Conservation (phyloP, 108 stramenopile genomes). For the Conticribra guillardii region DNA sequence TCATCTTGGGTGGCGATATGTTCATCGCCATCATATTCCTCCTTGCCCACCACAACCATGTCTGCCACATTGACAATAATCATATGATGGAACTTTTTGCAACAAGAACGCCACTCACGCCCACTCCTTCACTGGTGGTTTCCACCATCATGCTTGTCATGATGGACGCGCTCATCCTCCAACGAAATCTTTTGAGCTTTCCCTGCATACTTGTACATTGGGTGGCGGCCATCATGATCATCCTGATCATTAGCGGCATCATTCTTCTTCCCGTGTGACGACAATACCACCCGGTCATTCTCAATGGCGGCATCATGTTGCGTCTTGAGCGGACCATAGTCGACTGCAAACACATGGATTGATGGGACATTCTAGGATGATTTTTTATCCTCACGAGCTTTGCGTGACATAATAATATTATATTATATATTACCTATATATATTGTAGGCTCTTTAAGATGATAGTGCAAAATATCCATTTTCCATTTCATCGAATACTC, state of each 20-base stretch:
- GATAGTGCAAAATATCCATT: no score
- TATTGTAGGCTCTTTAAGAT: no score
- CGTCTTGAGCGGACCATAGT: slow-evolving; percentile 49
- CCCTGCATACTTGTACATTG: slow-evolving; percentile 44
- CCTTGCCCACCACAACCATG: slow-evolving; percentile 30
- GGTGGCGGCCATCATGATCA: slow-evolving; percentile 13
- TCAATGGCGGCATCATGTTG: slow-evolving; percentile 27
- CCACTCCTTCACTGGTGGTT: no score
- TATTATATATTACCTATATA: no score
- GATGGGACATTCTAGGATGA: slow-evolving; percentile 44
- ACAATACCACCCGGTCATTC: slow-evolving; percentile 26
- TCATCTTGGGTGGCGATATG: slow-evolving; percentile 5
- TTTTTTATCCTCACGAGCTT: slow-evolving; percentile 44
- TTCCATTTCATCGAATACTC: no score
- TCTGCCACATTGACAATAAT: slow-evolving; percentile 43
- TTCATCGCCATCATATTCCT: slow-evolving; percentile 16
- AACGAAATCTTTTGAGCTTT: slow-evolving; percentile 37
- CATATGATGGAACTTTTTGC: slow-evolving; percentile 20
- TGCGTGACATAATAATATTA: slow-evolving; percentile 54
- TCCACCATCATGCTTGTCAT: background rate
- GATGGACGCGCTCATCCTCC: background rate
- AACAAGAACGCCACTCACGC: no score
- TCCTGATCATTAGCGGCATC: background rate
- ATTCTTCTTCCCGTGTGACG: background rate
- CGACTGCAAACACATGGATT: slow-evolving; percentile 40